Conservation (phyloP, 2,329 filamentous ascomycete genomes). For the Didymella segeticola region DNA sequence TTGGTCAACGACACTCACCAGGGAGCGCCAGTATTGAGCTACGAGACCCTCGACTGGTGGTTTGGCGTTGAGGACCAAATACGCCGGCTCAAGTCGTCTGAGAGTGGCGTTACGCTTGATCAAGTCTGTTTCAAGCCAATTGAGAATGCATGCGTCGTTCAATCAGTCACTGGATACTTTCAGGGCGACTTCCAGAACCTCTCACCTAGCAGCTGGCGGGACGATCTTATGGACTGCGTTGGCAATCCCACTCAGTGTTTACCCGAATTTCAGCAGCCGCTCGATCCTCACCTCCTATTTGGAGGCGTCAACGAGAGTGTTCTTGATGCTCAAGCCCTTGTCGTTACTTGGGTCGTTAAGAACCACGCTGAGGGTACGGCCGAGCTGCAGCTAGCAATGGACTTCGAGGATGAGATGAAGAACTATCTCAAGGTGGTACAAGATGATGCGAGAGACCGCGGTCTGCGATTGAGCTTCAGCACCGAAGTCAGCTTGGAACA, state of each 20-base stretch:
- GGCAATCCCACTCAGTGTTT: constrained; percentile 80
- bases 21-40: constrained; percentile 78
- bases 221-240: constrained; percentile 74
- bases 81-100: constrained; percentile 71
- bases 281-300: constrained; percentile 84
- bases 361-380: constrained; percentile 79
- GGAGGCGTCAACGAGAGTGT: constrained; percentile 77
- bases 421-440: constrained; percentile 78
- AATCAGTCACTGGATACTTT: constrained; percentile 92
- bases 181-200: constrained; percentile 69
- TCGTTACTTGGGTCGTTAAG: constrained; percentile 93
- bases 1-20: constrained; percentile 83
- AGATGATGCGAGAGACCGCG: constrained; percentile 76
- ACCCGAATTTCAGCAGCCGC: constrained; percentile 85
- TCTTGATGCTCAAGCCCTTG: constrained; percentile 77
- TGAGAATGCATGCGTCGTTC: constrained; percentile 86
- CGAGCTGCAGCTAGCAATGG: constrained; percentile 76
- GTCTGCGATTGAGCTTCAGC: constrained; percentile 88
- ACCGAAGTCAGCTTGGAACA: constrained; percentile 95
- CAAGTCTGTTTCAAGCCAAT: constrained; percentile 96
- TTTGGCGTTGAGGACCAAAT: constrained; percentile 85
- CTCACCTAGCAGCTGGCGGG: constrained; percentile 72
- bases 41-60: constrained; percentile 93
- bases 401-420: constrained; percentile 86
- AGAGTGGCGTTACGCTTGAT: constrained; percentile 72